These are phyloP conservation scores for Neonectria sp. DNA, from an alignment of 2,329 filamentous ascomycete species.

Conservation along the genomic window DNA sequence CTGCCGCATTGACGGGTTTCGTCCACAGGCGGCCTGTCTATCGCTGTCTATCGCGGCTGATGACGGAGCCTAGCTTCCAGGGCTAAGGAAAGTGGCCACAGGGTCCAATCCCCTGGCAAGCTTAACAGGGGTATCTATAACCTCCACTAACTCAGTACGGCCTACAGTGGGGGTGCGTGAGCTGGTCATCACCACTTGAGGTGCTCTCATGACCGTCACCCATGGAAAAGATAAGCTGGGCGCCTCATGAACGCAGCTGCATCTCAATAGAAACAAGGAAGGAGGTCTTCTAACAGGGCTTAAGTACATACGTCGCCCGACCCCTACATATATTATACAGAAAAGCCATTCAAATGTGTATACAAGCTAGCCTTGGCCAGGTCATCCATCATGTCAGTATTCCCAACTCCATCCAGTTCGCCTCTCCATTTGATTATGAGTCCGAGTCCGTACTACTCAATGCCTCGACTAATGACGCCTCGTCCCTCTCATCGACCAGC, in stretches of 20 bases:
- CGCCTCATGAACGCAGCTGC: neutral
- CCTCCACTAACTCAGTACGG: neutral
- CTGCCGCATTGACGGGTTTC: constrained; percentile 7
- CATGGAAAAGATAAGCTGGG: neutral
- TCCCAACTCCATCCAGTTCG: neutral
- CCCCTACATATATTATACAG: constrained; percentile 13
- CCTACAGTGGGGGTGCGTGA: neutral
- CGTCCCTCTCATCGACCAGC: constrained; percentile 49
- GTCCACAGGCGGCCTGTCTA: neutral
- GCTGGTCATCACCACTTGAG: neutral
- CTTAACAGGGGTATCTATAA: neutral
- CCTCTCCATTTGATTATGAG: constrained; percentile 11
- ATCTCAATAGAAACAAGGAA: neutral
- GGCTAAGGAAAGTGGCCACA: neutral
- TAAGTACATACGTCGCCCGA: neutral
- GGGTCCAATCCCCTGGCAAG: neutral
- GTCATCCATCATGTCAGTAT: constrained; percentile 13
- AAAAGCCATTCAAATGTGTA: constrained; percentile 8
- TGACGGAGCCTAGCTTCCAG: neutral
- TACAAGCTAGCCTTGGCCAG: constrained; percentile 3
- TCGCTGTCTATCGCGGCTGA: constrained; percentile 6
- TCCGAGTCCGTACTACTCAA: constrained; percentile 42
- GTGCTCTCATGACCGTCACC: neutral
- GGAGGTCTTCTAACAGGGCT: neutral
- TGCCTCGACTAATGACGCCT: constrained; percentile 40